A percentile compares a stretch with the other conserved stretches of the same genome.
Evolutionary conservation across 176 grass and related monocot genomes (phyloP).

Genomic region (Poa pratensis): DNA sequence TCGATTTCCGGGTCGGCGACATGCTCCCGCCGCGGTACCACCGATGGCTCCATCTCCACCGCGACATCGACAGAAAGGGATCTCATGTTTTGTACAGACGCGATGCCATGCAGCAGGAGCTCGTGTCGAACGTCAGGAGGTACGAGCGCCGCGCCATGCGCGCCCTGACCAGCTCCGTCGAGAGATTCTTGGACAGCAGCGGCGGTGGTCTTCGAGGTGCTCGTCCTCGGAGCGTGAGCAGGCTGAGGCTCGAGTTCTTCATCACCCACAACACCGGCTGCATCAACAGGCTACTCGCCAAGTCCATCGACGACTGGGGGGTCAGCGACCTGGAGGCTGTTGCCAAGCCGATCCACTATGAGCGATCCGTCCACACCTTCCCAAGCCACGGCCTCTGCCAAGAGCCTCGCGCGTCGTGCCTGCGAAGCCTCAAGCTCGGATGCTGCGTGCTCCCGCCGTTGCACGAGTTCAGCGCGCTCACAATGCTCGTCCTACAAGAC

Average conservation of each 20-base stretch:
- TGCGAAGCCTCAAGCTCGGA: background rate
- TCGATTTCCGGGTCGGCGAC: background rate
- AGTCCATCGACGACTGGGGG: conserved; percentile 28
- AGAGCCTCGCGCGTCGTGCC: background rate
- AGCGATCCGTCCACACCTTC: background rate
- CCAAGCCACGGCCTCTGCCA: conserved; percentile 30
- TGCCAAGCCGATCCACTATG: background rate
- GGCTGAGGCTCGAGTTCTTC: background rate
- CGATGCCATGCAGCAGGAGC: background rate
- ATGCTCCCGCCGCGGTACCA: conserved; percentile 15
- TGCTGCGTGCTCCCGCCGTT: background rate
- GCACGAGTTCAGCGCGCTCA: background rate
- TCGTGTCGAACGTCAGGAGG: background rate
- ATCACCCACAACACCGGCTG: background rate
- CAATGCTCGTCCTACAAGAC: conserved; percentile 3
- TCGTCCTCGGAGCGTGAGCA: background rate
- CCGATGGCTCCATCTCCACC: background rate
- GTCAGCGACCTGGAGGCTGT: conserved; percentile 26
- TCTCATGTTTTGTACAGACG: background rate
- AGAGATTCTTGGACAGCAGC: background rate
- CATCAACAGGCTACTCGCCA: conserved; percentile 3
- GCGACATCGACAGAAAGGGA: background rate
- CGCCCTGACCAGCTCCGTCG: background rate
- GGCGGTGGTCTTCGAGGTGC: background rate
- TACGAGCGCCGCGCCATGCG: conserved; percentile 33